Conservation (phyloP, 2,329 filamentous ascomycete species). For the Periconia macrospinosa region DNA sequence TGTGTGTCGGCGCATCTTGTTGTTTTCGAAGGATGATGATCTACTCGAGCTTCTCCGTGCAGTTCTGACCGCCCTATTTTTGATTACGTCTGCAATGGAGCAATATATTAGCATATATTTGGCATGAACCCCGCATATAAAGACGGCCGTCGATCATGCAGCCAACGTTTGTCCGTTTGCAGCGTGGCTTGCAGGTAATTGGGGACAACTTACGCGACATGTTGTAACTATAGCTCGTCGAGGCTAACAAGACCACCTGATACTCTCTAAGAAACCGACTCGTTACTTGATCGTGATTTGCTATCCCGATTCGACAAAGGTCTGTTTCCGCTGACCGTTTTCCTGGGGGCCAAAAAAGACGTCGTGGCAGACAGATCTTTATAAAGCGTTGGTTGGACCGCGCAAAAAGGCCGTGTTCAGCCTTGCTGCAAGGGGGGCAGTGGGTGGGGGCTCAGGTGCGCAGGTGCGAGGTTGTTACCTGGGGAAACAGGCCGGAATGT, state of each 20-base stretch:
- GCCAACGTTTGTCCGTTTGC: too few relatives aligned
- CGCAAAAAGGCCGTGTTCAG: background rate
- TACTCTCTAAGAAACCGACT: background rate
- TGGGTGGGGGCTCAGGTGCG: background rate
- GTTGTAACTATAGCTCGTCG: too few relatives aligned
- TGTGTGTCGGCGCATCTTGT: slow-evolving; percentile 18
- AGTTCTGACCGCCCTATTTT: too few relatives aligned
- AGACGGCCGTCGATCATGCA: too few relatives aligned
- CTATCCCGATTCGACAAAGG: background rate
- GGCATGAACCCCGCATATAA: too few relatives aligned
- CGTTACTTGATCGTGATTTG: background rate
- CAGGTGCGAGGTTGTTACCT: background rate
- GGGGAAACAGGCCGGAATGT: background rate
- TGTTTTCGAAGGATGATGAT: slow-evolving; percentile 28
- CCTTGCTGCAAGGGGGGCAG: background rate
- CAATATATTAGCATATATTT: too few relatives aligned
- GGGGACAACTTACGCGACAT: too few relatives aligned
- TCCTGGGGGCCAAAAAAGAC: background rate
- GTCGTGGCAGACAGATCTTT: background rate
- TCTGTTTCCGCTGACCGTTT: background rate
- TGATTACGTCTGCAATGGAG: too few relatives aligned
- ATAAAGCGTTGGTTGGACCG: background rate
- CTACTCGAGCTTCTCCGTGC: background rate
- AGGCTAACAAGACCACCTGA: too few relatives aligned
- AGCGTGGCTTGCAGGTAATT: too few relatives aligned